Evolutionary conservation across 2,329 filamentous ascomycete species (phyloP), one percentile per base, ranked within the genome.

Genomic region (Pseudophaeomoniella oleicola): DNA sequence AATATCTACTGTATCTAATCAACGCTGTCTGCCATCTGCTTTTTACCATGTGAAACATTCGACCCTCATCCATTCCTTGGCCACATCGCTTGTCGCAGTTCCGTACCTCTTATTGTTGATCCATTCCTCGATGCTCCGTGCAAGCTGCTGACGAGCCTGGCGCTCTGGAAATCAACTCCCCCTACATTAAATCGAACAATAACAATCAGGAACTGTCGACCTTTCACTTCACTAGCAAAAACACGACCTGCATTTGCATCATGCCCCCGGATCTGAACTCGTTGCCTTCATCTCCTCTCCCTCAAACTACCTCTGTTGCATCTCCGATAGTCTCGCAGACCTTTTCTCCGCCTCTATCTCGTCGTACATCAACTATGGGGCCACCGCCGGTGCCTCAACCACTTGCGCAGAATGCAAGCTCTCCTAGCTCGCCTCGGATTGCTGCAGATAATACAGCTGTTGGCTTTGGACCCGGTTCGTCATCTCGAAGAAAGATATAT

Each of bases 231-330:
- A 9, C 14, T 32, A 10, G 6, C 16, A 32, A 32, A 17, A 32
- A 14, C 12, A 32, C 15, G 9, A 15, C 15, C 14, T 17, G 30
- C 14, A 35, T 22, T 11, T n/a, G 12, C 11, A 39, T 37, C 30
- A 71, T 70, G 66, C 55, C 66, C 36, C 59, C 66, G 37, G 67
- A 70, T 44, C 46, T 65, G 41, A 68, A 63, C 45, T 56, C 61
- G 3, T 52, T 64, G 15, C 49, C 57, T 40, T 50, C 54, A 29
- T 52, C 53, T 35, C 53, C 55, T 34, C 53, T 49, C 38, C 51
- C 48, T 19, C 50, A 45, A 19, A 33, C 51, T 29, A 50, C 49
- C 33, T 48, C 54, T 37, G 48, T 55, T 30, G 47, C 50, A 18
- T 52, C 55, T 16, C 43, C 52, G 3, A 44, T 43, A 32, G 9